Percentiles rank a stretch among this genome's conserved stretches.
Conservation (phyloP, 768 basidiomycete species). For the Russula compacta region DNA sequence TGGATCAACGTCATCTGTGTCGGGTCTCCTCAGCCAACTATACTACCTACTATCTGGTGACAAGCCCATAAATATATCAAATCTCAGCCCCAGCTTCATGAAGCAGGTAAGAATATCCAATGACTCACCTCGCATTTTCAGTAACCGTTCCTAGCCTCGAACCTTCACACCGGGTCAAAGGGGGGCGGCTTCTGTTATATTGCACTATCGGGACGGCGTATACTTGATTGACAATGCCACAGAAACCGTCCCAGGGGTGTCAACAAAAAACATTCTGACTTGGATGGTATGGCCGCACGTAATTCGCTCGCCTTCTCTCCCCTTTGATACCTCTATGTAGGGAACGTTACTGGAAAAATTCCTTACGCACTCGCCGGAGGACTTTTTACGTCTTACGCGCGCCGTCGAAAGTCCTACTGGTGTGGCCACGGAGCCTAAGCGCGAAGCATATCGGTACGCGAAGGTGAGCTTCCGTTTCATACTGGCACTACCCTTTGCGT, state of each 20-base stretch:
- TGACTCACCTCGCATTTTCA: background rate
- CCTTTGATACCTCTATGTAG: conserved; percentile 30
- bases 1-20: conserved; percentile 86
- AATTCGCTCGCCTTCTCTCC: background rate
- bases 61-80: conserved; percentile 51
- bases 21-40: conserved; percentile 75
- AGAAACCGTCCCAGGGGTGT: conserved; percentile 29
- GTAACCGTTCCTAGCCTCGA: conserved; percentile 33
- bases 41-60: conserved; percentile 80
- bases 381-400: conserved; percentile 53
- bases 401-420: conserved; percentile 19
- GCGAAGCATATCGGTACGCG: conserved; percentile 82
- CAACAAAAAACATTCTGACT: conserved; percentile 60
- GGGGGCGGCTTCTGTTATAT: conserved; percentile 60
- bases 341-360: conserved; percentile 87
- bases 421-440: conserved; percentile 29
- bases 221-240: conserved; percentile 57
- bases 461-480: conserved; percentile 40
- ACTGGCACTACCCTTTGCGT: background rate
- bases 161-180: conserved; percentile 72
- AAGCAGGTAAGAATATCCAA: conserved; percentile 39
- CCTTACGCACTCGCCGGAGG: conserved; percentile 54
- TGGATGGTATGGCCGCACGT: conserved; percentile 47
- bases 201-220: conserved; percentile 56
- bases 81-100: conserved; percentile 51